A percentile compares a stretch with the other conserved stretches of the same genome.
These are phyloP conservation scores for Magnusiomyces fungicola DNA, from an alignment of 1,139 yeast genomes.

Conservation along the genomic window DNA sequence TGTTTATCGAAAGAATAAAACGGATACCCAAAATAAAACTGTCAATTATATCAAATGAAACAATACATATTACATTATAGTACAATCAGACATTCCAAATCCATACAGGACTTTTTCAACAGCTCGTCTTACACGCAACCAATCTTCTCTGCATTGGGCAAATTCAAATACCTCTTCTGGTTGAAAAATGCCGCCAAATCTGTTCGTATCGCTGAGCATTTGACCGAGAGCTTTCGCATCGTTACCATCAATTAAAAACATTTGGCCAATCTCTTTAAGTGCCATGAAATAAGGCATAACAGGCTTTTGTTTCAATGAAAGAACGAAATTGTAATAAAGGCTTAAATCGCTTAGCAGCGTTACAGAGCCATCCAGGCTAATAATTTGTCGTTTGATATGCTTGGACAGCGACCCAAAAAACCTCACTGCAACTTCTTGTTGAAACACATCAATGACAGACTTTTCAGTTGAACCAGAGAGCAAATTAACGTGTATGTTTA, in stretches of 20 bases:
- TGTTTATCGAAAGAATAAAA: neutral
- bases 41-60: neutral
- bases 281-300: slow-evolving; percentile 74
- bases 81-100: slow-evolving; percentile 46
- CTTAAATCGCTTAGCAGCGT: slow-evolving; percentile 54
- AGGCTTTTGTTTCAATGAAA: slow-evolving; percentile 55
- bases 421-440: slow-evolving; percentile 87
- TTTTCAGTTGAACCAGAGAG: slow-evolving; percentile 82
- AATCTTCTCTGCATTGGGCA: slow-evolving; percentile 81
- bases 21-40: neutral
- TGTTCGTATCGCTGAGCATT: slow-evolving; percentile 71
- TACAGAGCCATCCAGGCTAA: slow-evolving; percentile 77
- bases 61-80: slow-evolving; percentile 45
- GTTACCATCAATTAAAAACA: slow-evolving; percentile 66
- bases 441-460: slow-evolving; percentile 82
- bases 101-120: slow-evolving; percentile 97
- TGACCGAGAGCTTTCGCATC: slow-evolving; percentile 81
- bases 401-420: slow-evolving; percentile 73
- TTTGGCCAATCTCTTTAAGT: slow-evolving; percentile 73
- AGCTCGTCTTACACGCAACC: slow-evolving; percentile 66
- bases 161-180: slow-evolving; percentile 93
- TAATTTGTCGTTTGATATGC: slow-evolving; percentile 49
- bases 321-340: slow-evolving; percentile 62
- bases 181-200: slow-evolving; percentile 82
- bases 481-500: slow-evolving; percentile 67